These are phyloP conservation scores for Cercophora samala DNA, from an alignment of 495 filamentous ascomycete genomes.

Conservation along the genomic window DNA sequence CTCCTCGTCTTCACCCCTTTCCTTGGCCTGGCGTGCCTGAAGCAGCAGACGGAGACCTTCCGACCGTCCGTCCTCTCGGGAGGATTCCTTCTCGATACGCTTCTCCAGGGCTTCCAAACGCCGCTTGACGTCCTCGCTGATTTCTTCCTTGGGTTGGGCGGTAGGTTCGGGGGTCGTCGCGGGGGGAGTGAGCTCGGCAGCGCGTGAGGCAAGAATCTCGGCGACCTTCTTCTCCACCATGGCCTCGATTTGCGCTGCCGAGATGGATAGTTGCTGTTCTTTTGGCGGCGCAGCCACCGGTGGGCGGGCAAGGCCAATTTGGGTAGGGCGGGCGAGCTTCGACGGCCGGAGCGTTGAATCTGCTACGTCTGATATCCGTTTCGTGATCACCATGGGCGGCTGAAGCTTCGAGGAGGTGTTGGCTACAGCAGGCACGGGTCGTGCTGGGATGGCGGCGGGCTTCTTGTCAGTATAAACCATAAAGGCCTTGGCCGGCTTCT, in stretches of 20 bases:
- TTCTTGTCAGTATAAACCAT: slow-evolving; percentile 76
- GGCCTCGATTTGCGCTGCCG: slow-evolving; percentile 79
- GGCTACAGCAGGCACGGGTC: slow-evolving; percentile 24
- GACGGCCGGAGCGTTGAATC: slow-evolving; percentile 31
- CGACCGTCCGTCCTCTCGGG: slow-evolving; percentile 61
- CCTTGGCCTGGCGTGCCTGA: slow-evolving; percentile 89
- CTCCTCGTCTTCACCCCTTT: slow-evolving; percentile 69
- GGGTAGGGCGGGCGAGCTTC: slow-evolving; percentile 43
- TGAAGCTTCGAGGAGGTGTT: slow-evolving; percentile 39
- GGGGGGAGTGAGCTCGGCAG: slow-evolving; percentile 27
- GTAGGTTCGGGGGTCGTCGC: slow-evolving; percentile 16
- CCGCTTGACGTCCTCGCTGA: slow-evolving; percentile 73
- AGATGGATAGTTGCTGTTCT: slow-evolving; percentile 51
- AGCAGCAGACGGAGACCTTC: slow-evolving; percentile 81
- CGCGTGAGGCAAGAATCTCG: slow-evolving; percentile 75
- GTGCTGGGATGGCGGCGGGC: slow-evolving; percentile 27
- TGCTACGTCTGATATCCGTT: slow-evolving; percentile 44
- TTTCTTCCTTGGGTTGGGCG: slow-evolving; percentile 41
- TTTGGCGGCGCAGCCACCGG: slow-evolving; percentile 22
- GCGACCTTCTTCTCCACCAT: slow-evolving; percentile 88
- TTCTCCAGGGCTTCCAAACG: slow-evolving; percentile 82
- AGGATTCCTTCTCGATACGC: slow-evolving; percentile 57
- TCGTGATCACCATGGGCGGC: slow-evolving; percentile 33
- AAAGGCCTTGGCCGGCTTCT: slow-evolving; percentile 80
- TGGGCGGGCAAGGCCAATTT: slow-evolving; percentile 21